These are phyloP conservation scores for Leucocoprinus sp. DNA, from an alignment of 768 basidiomycete species.

Conservation along the genomic window DNA sequence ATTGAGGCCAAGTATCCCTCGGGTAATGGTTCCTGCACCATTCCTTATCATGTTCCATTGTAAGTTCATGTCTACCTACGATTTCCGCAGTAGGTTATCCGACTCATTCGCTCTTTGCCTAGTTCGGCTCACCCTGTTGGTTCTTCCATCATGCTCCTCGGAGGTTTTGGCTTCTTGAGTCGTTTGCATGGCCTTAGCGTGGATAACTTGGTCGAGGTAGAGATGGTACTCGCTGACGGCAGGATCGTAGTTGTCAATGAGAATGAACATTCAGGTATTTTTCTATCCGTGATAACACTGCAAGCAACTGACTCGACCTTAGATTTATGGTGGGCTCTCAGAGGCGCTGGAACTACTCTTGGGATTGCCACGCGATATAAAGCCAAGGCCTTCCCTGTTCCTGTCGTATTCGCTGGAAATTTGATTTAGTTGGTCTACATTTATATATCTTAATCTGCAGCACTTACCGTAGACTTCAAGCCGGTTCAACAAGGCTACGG, in stretches of 20 bases:
- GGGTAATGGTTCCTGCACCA: slow-evolving; percentile 36
- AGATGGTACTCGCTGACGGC: slow-evolving; percentile 88
- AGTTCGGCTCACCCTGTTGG: slow-evolving; percentile 77
- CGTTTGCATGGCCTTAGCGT: slow-evolving; percentile 79
- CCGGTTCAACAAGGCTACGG: slow-evolving; percentile 81
- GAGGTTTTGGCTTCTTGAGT: slow-evolving; percentile 85
- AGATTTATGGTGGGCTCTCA: slow-evolving; percentile 87
- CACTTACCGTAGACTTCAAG: slow-evolving; percentile 29
- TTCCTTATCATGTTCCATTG: slow-evolving; percentile 81
- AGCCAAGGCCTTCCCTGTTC: slow-evolving; percentile 81
- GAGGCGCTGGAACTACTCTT: slow-evolving; percentile 76
- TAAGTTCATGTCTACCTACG: slow-evolving; percentile 26
- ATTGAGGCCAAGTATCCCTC: slow-evolving; percentile 48
- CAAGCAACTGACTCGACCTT: not conserved
- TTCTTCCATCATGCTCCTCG: slow-evolving; percentile 73
- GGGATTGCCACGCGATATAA: slow-evolving; percentile 88
- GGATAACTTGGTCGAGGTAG: slow-evolving; percentile 86
- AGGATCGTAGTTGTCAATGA: slow-evolving; percentile 74
- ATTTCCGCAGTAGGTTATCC: slow-evolving; percentile 2
- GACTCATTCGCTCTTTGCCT: slow-evolving; percentile 1
- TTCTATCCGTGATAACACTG: not conserved
- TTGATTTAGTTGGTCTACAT: slow-evolving; percentile 68
- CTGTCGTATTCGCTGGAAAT: slow-evolving; percentile 88
- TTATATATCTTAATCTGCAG: not conserved
- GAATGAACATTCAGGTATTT: slow-evolving; percentile 57